Percentiles rank a stretch among this genome's conserved stretches.
Conservation (phyloP, 208 protist genomes). For the Crithidia thermophila region DNA sequence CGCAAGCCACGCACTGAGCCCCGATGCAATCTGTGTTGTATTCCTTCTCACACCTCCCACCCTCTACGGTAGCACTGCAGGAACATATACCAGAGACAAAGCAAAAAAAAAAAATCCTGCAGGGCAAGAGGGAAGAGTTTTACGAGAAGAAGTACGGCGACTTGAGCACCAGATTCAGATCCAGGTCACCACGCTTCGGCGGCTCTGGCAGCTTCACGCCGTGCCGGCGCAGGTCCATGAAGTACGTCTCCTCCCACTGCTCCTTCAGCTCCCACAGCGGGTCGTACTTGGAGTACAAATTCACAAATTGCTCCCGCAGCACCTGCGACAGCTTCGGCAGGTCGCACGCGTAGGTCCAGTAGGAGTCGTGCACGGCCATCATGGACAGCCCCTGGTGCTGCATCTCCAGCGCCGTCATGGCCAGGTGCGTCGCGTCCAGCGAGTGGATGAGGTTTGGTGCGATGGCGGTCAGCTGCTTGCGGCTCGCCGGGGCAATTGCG, state of each 20-base stretch:
- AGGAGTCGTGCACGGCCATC: slow-evolving; percentile 99
- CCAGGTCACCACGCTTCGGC: slow-evolving; percentile 83
- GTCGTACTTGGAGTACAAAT: slow-evolving; percentile 94
- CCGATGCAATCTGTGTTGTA: no score
- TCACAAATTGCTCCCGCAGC: slow-evolving; percentile 96
- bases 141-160: slow-evolving; percentile 95
- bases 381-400: slow-evolving; percentile 82
- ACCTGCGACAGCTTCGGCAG: slow-evolving; percentile 93
- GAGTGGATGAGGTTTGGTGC: slow-evolving; percentile 99
- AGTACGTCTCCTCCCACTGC: slow-evolving; percentile 93
- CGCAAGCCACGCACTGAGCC: no score
- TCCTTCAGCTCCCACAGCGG: slow-evolving; percentile 92
- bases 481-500: slow-evolving; percentile 69
- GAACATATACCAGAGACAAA: no score
- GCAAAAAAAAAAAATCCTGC: slow-evolving; percentile 2
- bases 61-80: no score
- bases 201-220: slow-evolving; percentile 87
- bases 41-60: no score
- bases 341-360: slow-evolving; percentile 97
- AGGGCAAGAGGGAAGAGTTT: background rate
- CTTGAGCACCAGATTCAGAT: slow-evolving; percentile 86
- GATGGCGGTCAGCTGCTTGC: slow-evolving; percentile 95
- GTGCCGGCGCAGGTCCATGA: slow-evolving; percentile 83
- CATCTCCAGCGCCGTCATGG: slow-evolving; percentile 97
- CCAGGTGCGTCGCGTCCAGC: slow-evolving; percentile 98